phyloP scores from a whole-genome alignment of 2,329 filamentous ascomycete genomes.

The Fusarium sp. region DNA sequence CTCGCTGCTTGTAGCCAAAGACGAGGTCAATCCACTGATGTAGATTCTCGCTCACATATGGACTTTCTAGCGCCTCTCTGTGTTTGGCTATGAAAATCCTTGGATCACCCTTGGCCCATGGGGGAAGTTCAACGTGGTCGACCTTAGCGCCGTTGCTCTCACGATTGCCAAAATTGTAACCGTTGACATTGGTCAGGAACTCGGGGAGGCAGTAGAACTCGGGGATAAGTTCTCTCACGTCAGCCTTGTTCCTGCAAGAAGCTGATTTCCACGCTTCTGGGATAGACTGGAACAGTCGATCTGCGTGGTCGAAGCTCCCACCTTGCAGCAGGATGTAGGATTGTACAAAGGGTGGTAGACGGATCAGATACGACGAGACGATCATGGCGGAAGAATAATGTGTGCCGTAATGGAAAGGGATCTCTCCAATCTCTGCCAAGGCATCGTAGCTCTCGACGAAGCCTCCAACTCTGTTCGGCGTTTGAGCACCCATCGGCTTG shows the following conservation, averaged over 20 bases:
- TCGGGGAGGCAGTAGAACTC: conserved; percentile 98
- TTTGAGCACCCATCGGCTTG: conserved; percentile 97
- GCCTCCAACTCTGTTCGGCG: conserved; percentile 77
- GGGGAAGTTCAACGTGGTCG: conserved; percentile 88
- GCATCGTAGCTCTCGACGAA: conserved; percentile 88
- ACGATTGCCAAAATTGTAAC: conserved; percentile 90
- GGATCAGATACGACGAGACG: conserved; percentile 94
- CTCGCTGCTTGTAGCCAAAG: conserved; percentile 93
- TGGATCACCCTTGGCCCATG: conserved; percentile 96
- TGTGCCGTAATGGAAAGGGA: conserved; percentile 96
- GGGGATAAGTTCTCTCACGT: conserved; percentile 93
- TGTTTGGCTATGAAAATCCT: conserved; percentile 96
- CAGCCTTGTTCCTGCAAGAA: conserved; percentile 89
- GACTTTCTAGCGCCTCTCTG: conserved; percentile 93
- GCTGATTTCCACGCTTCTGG: conserved; percentile 92
- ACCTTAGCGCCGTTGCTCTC: conserved; percentile 85
- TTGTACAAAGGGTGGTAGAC: conserved; percentile 94
- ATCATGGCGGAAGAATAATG: conserved; percentile 99
- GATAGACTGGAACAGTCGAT: conserved; percentile 94
- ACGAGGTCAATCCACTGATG: conserved; percentile 97
- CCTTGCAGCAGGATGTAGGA: conserved; percentile 95
- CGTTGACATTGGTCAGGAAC: conserved; percentile 93
- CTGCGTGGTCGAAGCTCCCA: conserved; percentile 95
- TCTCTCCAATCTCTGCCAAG: conserved; percentile 91
- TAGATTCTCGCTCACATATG: conserved; percentile 88